Percentiles rank a stretch among this genome's conserved stretches.
phyloP scores from a whole-genome alignment of 345 rosid genomes.

The Gossypium bickii region DNA sequence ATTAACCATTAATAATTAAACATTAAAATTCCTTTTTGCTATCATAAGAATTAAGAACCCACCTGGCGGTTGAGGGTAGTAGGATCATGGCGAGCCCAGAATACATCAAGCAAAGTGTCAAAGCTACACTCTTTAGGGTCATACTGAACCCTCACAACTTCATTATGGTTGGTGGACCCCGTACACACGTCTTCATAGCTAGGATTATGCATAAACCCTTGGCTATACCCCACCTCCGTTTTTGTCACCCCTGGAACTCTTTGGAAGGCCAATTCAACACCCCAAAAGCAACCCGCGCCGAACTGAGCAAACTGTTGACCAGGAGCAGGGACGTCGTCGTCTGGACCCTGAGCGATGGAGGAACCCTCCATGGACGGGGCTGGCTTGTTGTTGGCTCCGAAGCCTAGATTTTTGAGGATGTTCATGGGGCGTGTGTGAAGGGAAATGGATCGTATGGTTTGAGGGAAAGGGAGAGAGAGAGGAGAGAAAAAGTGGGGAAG shows the following conservation, averaged over 20 bases:
- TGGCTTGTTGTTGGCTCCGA: constrained; percentile 42
- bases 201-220: constrained; percentile 63
- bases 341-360: constrained; percentile 64
- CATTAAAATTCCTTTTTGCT: not conserved
- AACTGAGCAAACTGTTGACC: constrained; percentile 80
- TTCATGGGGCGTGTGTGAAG: constrained; percentile 50
- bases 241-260: constrained; percentile 70
- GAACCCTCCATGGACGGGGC: constrained; percentile 56
- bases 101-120: constrained; percentile 63
- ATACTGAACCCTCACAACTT: constrained; percentile 84
- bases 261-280: constrained; percentile 85
- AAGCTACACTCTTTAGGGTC: constrained; percentile 73
- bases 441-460: constrained; percentile 24
- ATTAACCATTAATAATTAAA: not conserved
- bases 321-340: constrained; percentile 64
- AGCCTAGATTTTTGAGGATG: constrained; percentile 81
- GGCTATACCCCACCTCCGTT: constrained; percentile 85
- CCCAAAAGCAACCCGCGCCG: constrained; percentile 99
- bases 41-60: constrained; percentile 5
- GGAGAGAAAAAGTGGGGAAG: constrained; percentile 12
- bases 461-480: constrained; percentile 20
- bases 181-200: constrained; percentile 71
- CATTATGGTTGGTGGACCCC: constrained; percentile 60
- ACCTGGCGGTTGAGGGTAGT: constrained; percentile 94
- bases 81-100: constrained; percentile 94